Base-by-base conservation (phyloP, 2,329 filamentous ascomycete genomes). In the Tothia fuscella region DNA sequence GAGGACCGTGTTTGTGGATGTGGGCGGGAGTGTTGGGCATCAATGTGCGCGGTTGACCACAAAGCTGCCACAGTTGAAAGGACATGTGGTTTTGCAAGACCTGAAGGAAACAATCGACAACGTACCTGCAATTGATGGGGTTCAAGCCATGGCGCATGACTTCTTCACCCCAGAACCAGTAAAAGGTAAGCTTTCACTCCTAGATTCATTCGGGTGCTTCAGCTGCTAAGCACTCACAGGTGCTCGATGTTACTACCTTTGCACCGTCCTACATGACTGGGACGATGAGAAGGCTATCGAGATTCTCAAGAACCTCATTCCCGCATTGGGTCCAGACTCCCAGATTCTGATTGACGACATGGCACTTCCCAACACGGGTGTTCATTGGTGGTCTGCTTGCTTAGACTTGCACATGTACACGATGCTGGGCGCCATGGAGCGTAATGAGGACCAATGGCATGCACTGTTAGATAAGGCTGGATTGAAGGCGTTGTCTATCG, bases 251-350 rank as follows among this genome's bases (percentile, higher is more conserved):
- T 59, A 59, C 41, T 55, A 56, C 22, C 38, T 59, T 5, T 46
- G 51, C 9, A 49, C 53, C 36, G 51, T 60, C 7, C 39, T 59
- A 39, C 56, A 60, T 35, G 55, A 60, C 43, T 59, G 55, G 55
- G 6, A 6, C 10, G 37, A 40, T 20, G 20, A 40, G 13, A 9
- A 13, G 13, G 21, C 13, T 10, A 40, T 9, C 6, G 22, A 13
- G 12, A 40, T 40, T 34, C 37, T 40, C n/a, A 6, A 40, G 37
- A 9, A 40, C 10, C 6, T 40, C 22, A 9, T 6, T 12, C 6
- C 12, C 17, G 37, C 37, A 6, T 7, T 40, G 22, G 37, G 22
- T 9, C 37, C 37, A 13, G 37, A 40, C 6, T 40, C 37, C 34
- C 22, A 36, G 6, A 7, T 40, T 6, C 24, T 40, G 12, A 13